Base-by-base conservation (phyloP, 164 flowering plant genomes). In the Magnolia kwangsiensis region DNA sequence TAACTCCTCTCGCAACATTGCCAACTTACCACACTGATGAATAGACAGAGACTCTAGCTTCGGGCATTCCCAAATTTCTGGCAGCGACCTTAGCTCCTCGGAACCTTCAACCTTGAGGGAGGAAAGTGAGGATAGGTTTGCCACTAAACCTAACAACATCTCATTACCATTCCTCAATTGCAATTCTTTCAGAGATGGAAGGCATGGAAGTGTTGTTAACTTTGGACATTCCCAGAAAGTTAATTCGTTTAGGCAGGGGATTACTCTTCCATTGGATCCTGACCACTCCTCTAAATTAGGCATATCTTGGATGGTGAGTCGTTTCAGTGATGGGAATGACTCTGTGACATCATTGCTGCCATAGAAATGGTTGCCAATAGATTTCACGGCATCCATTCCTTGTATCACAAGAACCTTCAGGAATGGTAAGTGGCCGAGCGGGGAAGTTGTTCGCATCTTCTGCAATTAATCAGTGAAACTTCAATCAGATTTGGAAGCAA, bases 371-470 rank as follows among this genome's bases (percentile, higher is more conserved):
- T 16, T 55, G 13, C 16, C 61, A 55, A 55, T 55, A 16, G 16
- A 55, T 55, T 55, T 55, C 61, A 16, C 18, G 10, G 61, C 61
- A 55, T 11, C 16, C 61, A 55, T 11, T 55, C 18, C 61, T 8
- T 9, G 10, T 16, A 55, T 11, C 18, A 11, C 61, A 55, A 11
- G 61, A 49, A 13, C 69, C 72, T 74, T 8, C 76, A 80, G 7
- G n/a, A 29, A 0, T 80, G 81, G 31, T 18, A 81, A 75, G 13
- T 79, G 69, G 16, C 82, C 80, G 1, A 83, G 29, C 19, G 74
- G 59, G 2, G 81, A 1, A 81, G 71, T 0, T 13, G 14, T 3
- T 51, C 19, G 14, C 80, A 81, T 19, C 58, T 71, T 63, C n/a
- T 50, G 61, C 84, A 86, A 67, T 77, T 73, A 2, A 20, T 45